Base-by-base conservation (phyloP, 1,284 basidiomycete species). In the Melampsora abietis-canadensis region DNA sequence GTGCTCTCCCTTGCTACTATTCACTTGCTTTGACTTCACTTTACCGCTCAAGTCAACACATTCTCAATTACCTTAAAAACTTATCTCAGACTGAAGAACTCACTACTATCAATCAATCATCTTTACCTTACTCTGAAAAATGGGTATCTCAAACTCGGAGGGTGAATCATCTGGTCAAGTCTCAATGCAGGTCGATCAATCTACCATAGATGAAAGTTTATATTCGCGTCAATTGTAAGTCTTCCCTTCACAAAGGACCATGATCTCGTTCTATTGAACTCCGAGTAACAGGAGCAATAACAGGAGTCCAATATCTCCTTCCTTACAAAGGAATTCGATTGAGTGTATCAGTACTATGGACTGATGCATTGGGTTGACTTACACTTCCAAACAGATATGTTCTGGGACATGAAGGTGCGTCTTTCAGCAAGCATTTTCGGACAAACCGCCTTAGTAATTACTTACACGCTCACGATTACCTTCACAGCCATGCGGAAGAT, bases 161-260 rank as follows among this genome's bases (percentile, higher is more conserved):
- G 64, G 61, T 8, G 44, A 37, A 24, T 60, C 70, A 17, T 46
- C 68, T 21, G 64, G 54, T 37, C 68, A 40, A 27, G 61, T 64
- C 47, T 46, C 47, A 24, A 74, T 74, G 70, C 70, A 74, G 44
- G 31, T 74, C 70, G 70, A 74, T 59, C 70, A 74, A 60, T 74
- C 70, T 19, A 70, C 54, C 21, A 78, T 80, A 66, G 80, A 81
- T 68, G 80, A 80, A 76, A 61, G 67, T 15, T 86, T 97, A 65
- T 97, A 97, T 85, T 95, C 93, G 79, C 90, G 94, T 80, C 94
- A 97, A 85, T 85, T 97, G 93, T 94, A 82, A 86, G 92, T 84
- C 69, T 44, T 44, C 14, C 10, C 40, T 4, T 44, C 8, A 4
- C 40, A 44, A 44, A 15, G 40, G 27, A 31, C 1, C 40, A n/a